Base-by-base conservation (phyloP, 495 filamentous ascomycete species). In the Penicillium alfredii region DNA sequence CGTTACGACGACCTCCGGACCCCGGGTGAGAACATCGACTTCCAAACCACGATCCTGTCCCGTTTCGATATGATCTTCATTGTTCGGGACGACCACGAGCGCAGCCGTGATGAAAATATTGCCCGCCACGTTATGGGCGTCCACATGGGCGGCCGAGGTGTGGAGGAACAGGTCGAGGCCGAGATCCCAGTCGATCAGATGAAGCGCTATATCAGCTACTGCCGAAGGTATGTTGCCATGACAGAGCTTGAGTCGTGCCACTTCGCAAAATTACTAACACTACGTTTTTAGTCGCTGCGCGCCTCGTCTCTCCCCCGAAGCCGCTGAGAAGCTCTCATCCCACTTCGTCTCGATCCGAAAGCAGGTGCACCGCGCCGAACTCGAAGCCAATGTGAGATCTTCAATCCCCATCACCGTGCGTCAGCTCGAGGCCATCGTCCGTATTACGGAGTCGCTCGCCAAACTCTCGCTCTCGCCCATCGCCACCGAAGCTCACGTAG, bases 51-150 rank as follows among this genome's bases (percentile, higher is more conserved):
- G 12, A 97, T 99, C 56, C 61, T 99, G 33, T 97, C 92, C 1
- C 82, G 93, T 68, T 99, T 99, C 66, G 93, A 99, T 64, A 95
- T 99, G 88, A 96, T 99, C 51, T 99, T 97, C 71, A 94, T 99
- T 45, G 89, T 99, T 30, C 86, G 85, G 21, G 93, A 99, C 52
- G 88, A 94, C 36, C 93, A 99, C 61, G 85, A 93, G 32, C 79
- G 86, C 25, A 78, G 72, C 25, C 80, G 88, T 48, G 93, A 99
- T 61, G 90, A 97, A 66, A 80, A 74, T 1, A 96, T 99, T 33
- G 93, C 93, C 8, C 86, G 83, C 33, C 92, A 97, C 72, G 90
- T 99, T 47, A 96, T 97, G 86, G 84, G 82, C 30, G 88, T 97
- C 44, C 88, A 96, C 54, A 99, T 96, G 88, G 86, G 86, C 36